Conservation (phyloP, 2,329 filamentous ascomycete genomes). For the Pestalotiopsis fici region DNA sequence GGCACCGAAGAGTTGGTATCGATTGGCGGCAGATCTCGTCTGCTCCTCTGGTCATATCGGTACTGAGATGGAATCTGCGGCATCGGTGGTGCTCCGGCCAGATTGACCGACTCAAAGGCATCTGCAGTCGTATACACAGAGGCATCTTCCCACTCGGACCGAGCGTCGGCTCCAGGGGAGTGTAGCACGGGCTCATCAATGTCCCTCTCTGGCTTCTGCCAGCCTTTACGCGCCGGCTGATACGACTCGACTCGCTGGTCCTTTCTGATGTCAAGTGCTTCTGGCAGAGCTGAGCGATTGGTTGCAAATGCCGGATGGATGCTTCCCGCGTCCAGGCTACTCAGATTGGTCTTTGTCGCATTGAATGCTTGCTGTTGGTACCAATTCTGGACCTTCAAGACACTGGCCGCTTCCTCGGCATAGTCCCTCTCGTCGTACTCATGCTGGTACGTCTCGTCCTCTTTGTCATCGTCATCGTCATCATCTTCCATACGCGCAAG, state of each 20-base stretch:
- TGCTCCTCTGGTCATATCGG: background rate
- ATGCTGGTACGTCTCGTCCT: constrained; percentile 3
- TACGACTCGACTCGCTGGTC: background rate
- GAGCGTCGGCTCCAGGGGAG: background rate
- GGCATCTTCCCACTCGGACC: background rate
- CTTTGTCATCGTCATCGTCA: background rate
- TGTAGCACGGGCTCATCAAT: background rate
- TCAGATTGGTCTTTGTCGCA: background rate
- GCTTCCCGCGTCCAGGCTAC: background rate
- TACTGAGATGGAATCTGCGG: background rate
- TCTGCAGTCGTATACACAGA: background rate
- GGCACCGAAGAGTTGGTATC: background rate
- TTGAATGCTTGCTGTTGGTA: background rate
- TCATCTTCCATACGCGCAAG: background rate
- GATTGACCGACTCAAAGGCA: background rate
- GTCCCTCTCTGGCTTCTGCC: background rate
- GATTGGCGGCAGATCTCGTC: background rate
- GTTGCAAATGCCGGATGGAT: constrained; percentile 2
- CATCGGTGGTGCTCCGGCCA: background rate
- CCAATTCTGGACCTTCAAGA: background rate
- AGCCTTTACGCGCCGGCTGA: background rate
- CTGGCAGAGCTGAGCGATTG: background rate
- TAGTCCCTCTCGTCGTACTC: constrained; percentile 2
- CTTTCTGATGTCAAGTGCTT: background rate
- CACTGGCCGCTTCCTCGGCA: background rate